Evolutionary conservation across 2,329 filamentous ascomycete species (phyloP), one percentile per base, ranked within the genome.

Genomic region (Pseudocercospora pini-densiflorae): DNA sequence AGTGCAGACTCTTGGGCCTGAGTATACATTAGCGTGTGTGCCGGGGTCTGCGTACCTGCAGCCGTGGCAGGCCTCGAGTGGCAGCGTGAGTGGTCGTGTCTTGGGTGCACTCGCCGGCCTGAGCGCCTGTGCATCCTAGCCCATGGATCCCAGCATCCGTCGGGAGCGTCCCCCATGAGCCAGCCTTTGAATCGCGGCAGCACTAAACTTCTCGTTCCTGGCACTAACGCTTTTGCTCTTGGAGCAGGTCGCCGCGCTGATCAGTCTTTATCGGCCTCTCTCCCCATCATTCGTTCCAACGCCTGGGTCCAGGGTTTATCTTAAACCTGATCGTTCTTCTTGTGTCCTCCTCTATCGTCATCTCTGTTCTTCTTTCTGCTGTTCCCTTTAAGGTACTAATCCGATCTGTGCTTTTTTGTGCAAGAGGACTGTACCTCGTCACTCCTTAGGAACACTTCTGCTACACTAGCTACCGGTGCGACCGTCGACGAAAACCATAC

Each of bases 251-350:
- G 69, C 66, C 68, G 69, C 67, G 71, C 71, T 71, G 72, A 75
- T 74, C 72, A 72, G 67, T 71, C 71, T 71, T 68, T 70, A 70
- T 68, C 69, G 66, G 65, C 67, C 67, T 65, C 64, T 59, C 65
- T 68, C 68, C 67, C 71, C 69, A 69, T 68, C 67, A 63, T 64
- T 66, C 70, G 65, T 67, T 70, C 72, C 65, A 63, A 69, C 65
- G 65, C 64, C 66, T 63, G 61, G 63, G 66, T 72, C 72, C 73
- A 75, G 71, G 72, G 72, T 75, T 75, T 72, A 73, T 74, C 68
- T 68, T 71, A 66, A 72, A 73, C 68, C 64, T 67, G 67, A 63
- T 69, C 68, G 66, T 69, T 68, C 63, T 64, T 45, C 40, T 67
- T 67, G 60, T 68, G 49, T 64, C 61, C 61, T 70, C 72, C 69